A percentile compares a stretch with the other conserved stretches of the same genome.
Evolutionary conservation across 2,329 filamentous ascomycete genomes (phyloP).

Genomic region (Sclerotinia borealis): DNA sequence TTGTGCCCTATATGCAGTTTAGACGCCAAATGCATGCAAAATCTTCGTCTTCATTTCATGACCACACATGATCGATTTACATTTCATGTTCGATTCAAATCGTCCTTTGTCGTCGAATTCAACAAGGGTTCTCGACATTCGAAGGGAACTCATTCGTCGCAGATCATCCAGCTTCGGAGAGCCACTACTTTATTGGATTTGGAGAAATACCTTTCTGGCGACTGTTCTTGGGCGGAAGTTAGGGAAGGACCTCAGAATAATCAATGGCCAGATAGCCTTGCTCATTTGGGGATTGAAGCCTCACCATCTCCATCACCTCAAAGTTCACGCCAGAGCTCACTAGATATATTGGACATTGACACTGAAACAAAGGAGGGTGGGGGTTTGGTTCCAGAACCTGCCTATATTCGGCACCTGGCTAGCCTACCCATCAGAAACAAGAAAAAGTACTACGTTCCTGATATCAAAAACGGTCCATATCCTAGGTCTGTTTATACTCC

Average conservation of each 20-base stretch:
- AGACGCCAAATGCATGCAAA: constrained; percentile 16
- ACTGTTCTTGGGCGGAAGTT: constrained; percentile 41
- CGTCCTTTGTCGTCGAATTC: constrained; percentile 36
- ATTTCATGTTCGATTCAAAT: constrained; percentile 34
- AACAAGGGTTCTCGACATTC: constrained; percentile 20
- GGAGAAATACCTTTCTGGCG: constrained; percentile 39
- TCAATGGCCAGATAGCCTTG: constrained; percentile 15
- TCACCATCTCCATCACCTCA: constrained; percentile 25
- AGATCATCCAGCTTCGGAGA: constrained; percentile 39
- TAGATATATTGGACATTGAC: constrained; percentile 24
- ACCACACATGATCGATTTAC: constrained; percentile 25
- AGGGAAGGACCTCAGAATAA: constrained; percentile 39
- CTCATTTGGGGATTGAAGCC: constrained; percentile 14
- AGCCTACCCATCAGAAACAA: not conserved
- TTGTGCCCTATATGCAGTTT: constrained; percentile 26
- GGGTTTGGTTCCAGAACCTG: not conserved
- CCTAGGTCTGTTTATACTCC: constrained; percentile 16
- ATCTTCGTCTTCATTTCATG: constrained; percentile 24
- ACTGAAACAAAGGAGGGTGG: constrained; percentile 12
- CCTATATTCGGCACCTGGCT: not conserved
- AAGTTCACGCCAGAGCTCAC: constrained; percentile 26
- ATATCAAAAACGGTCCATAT: not conserved
- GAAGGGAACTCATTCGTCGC: constrained; percentile 31
- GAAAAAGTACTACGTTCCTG: constrained; percentile 1
- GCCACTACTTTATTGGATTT: constrained; percentile 42